phyloP scores from a whole-genome alignment of 768 basidiomycete genomes.

The Auriscalpium orientale region DNA sequence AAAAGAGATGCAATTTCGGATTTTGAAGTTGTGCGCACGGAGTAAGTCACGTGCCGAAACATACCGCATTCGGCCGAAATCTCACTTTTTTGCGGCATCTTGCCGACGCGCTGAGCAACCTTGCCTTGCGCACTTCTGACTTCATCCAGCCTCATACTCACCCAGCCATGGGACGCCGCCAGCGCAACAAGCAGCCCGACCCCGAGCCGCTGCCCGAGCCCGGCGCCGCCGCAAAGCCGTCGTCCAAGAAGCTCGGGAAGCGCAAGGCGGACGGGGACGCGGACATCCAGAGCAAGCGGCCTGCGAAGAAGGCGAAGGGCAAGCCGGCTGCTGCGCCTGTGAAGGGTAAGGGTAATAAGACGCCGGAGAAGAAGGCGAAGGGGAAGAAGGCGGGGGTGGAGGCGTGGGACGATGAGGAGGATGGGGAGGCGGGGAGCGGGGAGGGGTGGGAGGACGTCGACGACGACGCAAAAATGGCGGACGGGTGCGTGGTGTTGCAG shows the following conservation, averaged over 20 bases:
- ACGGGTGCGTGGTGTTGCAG: constrained; percentile 28
- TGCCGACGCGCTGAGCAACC: too few relatives aligned
- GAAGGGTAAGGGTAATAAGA: background rate
- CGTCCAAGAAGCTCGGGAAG: constrained; percentile 60
- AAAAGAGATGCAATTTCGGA: too few relatives aligned
- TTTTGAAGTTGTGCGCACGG: too few relatives aligned
- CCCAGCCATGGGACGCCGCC: constrained; percentile 66
- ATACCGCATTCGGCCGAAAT: too few relatives aligned
- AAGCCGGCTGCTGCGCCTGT: constrained; percentile 8
- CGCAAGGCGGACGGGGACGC: constrained; percentile 51
- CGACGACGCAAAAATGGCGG: constrained; percentile 34
- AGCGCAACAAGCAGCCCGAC: constrained; percentile 76
- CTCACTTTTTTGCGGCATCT: too few relatives aligned
- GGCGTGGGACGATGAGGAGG: constrained; percentile 22
- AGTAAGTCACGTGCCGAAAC: too few relatives aligned
- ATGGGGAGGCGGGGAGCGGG: constrained; percentile 21
- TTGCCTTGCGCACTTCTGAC: background rate
- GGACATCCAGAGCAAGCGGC: constrained; percentile 17
- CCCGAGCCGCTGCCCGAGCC: constrained; percentile 49
- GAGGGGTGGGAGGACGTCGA: constrained; percentile 62
- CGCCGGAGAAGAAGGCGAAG: constrained; percentile 14
- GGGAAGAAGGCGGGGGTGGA: constrained; percentile 13
- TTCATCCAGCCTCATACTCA: background rate
- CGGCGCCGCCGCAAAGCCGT: constrained; percentile 23
- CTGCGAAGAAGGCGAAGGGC: constrained; percentile 31